phyloP scores from a whole-genome alignment of 352 stramenopile species.

The Phytophthora sansomeana region DNA sequence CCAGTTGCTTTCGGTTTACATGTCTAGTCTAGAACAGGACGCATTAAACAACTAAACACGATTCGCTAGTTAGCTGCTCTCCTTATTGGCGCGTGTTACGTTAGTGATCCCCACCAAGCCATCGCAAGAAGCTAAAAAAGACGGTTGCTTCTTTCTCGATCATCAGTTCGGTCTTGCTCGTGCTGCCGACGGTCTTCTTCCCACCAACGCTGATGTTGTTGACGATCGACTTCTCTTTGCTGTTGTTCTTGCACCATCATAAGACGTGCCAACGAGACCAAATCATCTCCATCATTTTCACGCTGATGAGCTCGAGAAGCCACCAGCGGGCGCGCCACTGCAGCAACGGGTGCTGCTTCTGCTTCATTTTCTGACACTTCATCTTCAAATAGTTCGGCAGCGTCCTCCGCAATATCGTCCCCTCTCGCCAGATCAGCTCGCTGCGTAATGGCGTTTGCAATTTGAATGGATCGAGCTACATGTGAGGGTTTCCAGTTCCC shows the following conservation, averaged over 20 bases:
- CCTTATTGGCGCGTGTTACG: too few species aligned
- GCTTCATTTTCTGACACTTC: too few species aligned
- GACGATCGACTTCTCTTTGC: constrained; percentile 4
- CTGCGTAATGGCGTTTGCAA: background rate
- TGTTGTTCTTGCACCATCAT: constrained; percentile 2
- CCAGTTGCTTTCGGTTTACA: constrained; percentile 5
- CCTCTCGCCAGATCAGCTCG: background rate
- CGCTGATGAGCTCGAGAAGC: too few species aligned
- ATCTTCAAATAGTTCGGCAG: background rate
- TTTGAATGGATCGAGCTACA: background rate
- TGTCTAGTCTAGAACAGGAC: too few species aligned
- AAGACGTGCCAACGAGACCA: background rate
- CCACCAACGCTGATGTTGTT: constrained; percentile 3
- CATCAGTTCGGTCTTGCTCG: constrained; percentile 9
- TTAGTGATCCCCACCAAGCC: too few species aligned
- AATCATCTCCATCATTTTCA: constrained; percentile 6
- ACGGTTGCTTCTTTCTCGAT: constrained; percentile 4
- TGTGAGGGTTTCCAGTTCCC: background rate
- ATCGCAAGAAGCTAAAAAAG: too few species aligned
- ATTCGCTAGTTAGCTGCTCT: too few species aligned
- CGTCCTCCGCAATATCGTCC: constrained; percentile 2
- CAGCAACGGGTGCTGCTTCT: too few species aligned
- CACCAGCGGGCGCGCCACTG: too few species aligned
- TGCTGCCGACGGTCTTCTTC: constrained; percentile 9
- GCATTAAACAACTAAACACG: too few species aligned